Base-by-base conservation (phyloP, 345 rosid species). In the Anacardium occidentale region DNA sequence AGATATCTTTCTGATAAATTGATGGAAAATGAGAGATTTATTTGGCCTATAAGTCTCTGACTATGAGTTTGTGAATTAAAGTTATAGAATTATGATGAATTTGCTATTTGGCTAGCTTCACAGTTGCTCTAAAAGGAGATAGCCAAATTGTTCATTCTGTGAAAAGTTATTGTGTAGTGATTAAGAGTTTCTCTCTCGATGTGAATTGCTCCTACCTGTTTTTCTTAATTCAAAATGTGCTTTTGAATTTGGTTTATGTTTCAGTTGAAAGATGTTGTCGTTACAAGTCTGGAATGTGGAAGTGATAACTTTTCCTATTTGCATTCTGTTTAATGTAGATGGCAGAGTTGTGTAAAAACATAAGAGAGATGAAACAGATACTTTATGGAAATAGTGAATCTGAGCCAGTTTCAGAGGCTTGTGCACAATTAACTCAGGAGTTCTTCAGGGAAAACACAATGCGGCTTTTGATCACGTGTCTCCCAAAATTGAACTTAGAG, bases 341-440 rank as follows among this genome's bases (percentile, higher is more conserved):
- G 92, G 87, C 82, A n/a, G 99, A 96, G 69, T 76, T 96, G 60
- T 74, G 82, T 80, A 88, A 80, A 80, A 89, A 85, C 77, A 78
- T 93, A 20, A 85, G 96, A 85, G 99, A 96, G 66, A 78, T 95
- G 79, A 95, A 95, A 83, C 78, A 84, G 3, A 86, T 92, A 84
- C 96, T 95, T 45, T 95, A 95, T 73, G 99, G 99, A 44, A 82
- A 95, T 75, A 93, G 97, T 68, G 99, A 96, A 75, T 85, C 97
- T 14, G 99, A 96, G 85, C 99, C 99, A 34, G 85, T 96, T 0
- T 67, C 98, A 2, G 98, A 96, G 81, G 96, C 97, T 25, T 96
- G 99, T 79, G 86, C 91, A 0, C 96, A 88, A 40, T 77, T 93
- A 76, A 96, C 99, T 80, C 94, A 90, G 73, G 99, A 96, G 70